phyloP scores from a whole-genome alignment of 177 flowering plant species.

The Telopea speciosissima region DNA sequence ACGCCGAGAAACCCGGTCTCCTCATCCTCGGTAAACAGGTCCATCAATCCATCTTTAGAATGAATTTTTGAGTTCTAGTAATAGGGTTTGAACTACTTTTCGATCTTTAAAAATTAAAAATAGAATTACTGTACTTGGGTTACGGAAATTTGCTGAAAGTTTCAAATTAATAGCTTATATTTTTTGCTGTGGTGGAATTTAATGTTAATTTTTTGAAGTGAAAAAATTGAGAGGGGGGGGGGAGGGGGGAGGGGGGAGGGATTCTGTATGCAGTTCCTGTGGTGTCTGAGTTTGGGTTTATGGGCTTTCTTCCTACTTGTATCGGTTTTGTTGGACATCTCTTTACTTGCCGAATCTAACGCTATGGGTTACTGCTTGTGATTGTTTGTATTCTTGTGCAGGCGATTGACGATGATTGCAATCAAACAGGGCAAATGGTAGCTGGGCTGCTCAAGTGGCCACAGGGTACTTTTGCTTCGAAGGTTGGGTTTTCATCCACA shows the following conservation, averaged over 20 bases:
- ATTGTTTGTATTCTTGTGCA: conserved; percentile 24
- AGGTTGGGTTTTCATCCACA: conserved; percentile 46
- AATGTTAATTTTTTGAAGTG: background rate
- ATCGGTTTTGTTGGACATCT: background rate
- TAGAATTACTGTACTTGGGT: background rate
- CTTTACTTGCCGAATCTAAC: background rate
- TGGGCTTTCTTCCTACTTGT: background rate
- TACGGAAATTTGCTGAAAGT: background rate
- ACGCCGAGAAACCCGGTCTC: conserved; percentile 70
- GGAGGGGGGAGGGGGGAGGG: no score
- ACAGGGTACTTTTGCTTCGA: conserved; percentile 97
- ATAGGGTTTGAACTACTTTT: background rate
- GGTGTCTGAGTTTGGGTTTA: no score
- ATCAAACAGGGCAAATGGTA: conserved; percentile 96
- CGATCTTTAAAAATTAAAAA: no score
- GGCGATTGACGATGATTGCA: conserved; percentile 99
- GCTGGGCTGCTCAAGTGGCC: conserved; percentile 98
- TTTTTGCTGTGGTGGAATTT: background rate
- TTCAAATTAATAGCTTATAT: no score
- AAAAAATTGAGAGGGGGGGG: background rate
- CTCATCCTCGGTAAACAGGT: conserved; percentile 96
- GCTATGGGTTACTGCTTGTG: conserved; percentile 6
- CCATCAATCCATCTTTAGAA: background rate
- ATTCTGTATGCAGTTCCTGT: background rate
- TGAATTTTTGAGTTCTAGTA: background rate